Evolutionary conservation across 306 rosid species (phyloP).

Genomic region (Spatholobus suberectus): DNA sequence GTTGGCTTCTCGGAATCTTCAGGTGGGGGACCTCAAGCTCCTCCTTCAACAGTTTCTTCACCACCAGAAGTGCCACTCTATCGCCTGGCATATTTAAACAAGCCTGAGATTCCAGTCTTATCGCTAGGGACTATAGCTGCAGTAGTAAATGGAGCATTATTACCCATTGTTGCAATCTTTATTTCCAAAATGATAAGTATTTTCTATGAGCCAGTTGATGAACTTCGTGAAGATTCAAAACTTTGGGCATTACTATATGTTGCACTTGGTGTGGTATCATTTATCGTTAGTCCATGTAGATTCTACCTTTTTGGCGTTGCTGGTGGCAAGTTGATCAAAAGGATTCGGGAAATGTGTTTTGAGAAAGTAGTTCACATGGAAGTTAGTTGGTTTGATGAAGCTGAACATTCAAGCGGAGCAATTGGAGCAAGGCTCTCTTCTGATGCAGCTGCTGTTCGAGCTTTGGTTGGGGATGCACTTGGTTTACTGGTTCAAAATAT

Average conservation of each 20-base stretch:
- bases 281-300: constrained; percentile 47
- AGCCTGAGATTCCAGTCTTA: constrained; percentile 75
- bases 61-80: constrained; percentile 57
- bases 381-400: constrained; percentile 79
- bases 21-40: constrained; percentile 37
- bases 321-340: constrained; percentile 55
- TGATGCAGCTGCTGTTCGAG: constrained; percentile 62
- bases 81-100: constrained; percentile 78
- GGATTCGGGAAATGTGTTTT: constrained; percentile 55
- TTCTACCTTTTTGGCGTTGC: constrained; percentile 61
- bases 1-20: constrained; percentile 38
- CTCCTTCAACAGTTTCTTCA: constrained; percentile 41
- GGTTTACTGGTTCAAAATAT: constrained; percentile 60
- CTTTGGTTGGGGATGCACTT: constrained; percentile 68
- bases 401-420: constrained; percentile 59
- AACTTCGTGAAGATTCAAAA: constrained; percentile 68
- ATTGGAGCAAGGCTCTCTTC: constrained; percentile 64
- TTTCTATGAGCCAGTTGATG: constrained; percentile 66
- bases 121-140: constrained; percentile 72
- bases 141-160: constrained; percentile 49
- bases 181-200: constrained; percentile 58
- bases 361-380: constrained; percentile 64
- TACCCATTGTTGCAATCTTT: constrained; percentile 62
- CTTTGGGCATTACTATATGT: constrained; percentile 69
- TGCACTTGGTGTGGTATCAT: constrained; percentile 50